phyloP scores from a whole-genome alignment of 306 rosid genomes.

The Boehmeria nivea region DNA sequence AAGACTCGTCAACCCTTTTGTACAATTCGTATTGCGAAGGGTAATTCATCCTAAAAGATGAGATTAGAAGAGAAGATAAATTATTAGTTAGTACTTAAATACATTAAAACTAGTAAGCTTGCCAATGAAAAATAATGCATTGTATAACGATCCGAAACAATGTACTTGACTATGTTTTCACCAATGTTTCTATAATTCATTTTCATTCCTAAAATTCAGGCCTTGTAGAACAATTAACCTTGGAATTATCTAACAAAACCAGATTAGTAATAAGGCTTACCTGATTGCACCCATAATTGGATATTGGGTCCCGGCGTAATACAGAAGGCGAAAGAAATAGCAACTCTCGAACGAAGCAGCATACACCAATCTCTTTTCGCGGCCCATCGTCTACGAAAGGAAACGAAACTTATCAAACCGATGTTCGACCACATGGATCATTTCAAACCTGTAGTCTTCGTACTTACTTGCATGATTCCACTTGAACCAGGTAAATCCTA shows the following conservation, averaged over 20 bases:
- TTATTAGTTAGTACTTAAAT: neutral
- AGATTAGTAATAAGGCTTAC: constrained; percentile 30
- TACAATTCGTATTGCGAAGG: constrained; percentile 68
- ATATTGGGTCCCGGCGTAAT: constrained; percentile 89
- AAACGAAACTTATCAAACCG: constrained; percentile 19
- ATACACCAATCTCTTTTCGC: constrained; percentile 77
- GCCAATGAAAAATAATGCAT: no score
- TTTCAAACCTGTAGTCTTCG: constrained; percentile 22
- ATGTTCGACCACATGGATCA: constrained; percentile 7
- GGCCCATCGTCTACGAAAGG: constrained; percentile 77
- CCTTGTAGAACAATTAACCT: no score
- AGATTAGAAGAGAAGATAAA: neutral
- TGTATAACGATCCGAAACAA: no score
- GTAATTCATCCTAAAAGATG: constrained; percentile 48
- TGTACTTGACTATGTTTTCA: no score
- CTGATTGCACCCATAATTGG: constrained; percentile 95
- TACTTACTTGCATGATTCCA: constrained; percentile 92
- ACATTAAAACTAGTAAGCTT: neutral
- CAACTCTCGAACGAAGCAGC: constrained; percentile 83
- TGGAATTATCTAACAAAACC: neutral
- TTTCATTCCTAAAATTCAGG: no score
- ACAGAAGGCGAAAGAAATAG: constrained; percentile 88
- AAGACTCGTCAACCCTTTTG: constrained; percentile 75
- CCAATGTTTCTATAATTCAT: no score
- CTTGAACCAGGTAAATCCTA: constrained; percentile 96